These are phyloP conservation scores for Musa acuminata DNA, from an alignment of 176 grass and related monocot genomes.

Conservation along the genomic window DNA sequence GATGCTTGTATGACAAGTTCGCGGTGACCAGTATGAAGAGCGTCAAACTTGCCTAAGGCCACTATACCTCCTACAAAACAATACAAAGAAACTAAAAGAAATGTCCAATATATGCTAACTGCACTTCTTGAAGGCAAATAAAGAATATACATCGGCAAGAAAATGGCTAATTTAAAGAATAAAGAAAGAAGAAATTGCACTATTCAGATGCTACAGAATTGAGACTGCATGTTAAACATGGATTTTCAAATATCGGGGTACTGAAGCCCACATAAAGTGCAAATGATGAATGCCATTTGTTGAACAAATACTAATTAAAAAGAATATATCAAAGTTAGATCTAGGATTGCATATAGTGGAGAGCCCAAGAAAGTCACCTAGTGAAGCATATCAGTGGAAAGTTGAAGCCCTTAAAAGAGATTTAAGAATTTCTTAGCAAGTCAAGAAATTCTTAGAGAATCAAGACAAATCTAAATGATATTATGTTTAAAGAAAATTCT, in stretches of 20 bases:
- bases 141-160: background rate
- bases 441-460: background rate
- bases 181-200: background rate
- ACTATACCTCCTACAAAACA: slow-evolving; percentile 77
- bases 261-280: background rate
- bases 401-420: background rate
- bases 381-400: background rate
- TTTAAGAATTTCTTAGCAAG: background rate
- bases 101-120: background rate
- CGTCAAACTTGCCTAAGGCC: slow-evolving; percentile 96
- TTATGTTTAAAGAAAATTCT: too few relatives aligned
- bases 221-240: background rate
- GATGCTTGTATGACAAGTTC: slow-evolving; percentile 85
- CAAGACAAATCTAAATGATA: background rate
- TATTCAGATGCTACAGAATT: background rate
- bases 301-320: background rate
- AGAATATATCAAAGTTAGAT: background rate
- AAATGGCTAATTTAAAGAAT: too few relatives aligned
- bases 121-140: background rate
- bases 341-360: background rate
- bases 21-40: slow-evolving; percentile 88
- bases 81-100: slow-evolving; percentile 16
- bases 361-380: background rate
- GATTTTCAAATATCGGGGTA: background rate
- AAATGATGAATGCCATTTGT: background rate